Base-by-base conservation (phyloP, 1,139 yeast genomes). In the Yamadazyma kanchanaburiensis region DNA sequence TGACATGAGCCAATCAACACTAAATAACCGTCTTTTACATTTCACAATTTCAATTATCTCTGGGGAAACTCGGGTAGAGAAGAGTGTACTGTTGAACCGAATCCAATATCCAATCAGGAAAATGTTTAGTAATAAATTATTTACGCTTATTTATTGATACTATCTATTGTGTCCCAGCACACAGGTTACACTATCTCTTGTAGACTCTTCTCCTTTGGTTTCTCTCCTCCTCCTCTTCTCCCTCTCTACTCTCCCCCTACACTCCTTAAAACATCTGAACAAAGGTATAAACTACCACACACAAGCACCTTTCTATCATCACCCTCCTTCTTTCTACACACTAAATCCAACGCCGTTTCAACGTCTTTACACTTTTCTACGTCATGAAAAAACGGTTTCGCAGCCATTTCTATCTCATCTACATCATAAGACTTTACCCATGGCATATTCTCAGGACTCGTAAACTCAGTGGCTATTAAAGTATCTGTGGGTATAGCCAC, bases 371-470 rank as follows among this genome's bases (percentile, higher is more conserved):
- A 33, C 2, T 22, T 29, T 8, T 36, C 30, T 1, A 58, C 61
- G 15, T 69, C 61, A 0, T 47, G 27, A 0, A 70, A 60, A 26
- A 54, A 39, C 2, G 26, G 22, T 17, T 31, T 23, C 2, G 73
- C 65, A 14, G 53, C 48, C 8, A 39, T 24, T 20, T 55, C 53
- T 11, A 82, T 48, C 3, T 58, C 64, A 2, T 49, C 49, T 0
- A 72, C 54, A 2, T 62, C 56, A 39, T 64, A 67, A 3, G 86
- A 59, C 15, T 62, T 48, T 10, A 91, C 77, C 97, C 97, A 91
- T 0, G 96, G 96, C 97, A 89, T 89, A 0, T 85, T 81, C 11
- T 83, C 94, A 0, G 94, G 91, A 1, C 58, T 39, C 2, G 79
- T 71, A 50, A 88, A 91, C 21, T 60, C 50, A 0, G 91, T 78